Evolutionary conservation across 768 basidiomycete species (phyloP), one percentile per base, ranked within the genome.

Genomic region (Postia placenta): DNA sequence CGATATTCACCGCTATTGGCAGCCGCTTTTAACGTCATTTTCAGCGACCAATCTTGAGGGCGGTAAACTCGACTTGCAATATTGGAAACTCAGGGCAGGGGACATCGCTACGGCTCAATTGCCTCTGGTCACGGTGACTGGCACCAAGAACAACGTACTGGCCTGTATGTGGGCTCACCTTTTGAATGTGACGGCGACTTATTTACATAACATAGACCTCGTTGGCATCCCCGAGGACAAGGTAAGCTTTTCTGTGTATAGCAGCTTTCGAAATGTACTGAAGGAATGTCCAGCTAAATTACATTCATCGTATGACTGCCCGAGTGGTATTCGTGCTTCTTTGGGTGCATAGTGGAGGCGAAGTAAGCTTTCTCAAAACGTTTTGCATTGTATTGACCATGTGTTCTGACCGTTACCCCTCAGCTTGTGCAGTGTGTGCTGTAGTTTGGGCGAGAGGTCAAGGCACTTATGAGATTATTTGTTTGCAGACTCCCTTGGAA

Each of bases 121-220:
- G 0, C 76, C 80, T 1, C 66, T 85, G n/a, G 66, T 83, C 56
- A 69, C 74, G 14, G 80, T 73, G 2, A 70, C 84, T 23, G 80
- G 79, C 1, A 78, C 76, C 52, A 78, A 78, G 65, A 83, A 85
- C 61, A 83, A 83, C 48, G 58, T 80, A 22, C 63, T 79, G 27
- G 59, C 67, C 1, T 59, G 71, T 72, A 53, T 15, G 71, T 14
- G 12, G 1, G 9, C 35, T 9, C 28, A 33, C 23, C 33, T 20
- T 19, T 36, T 23, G 17, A 1, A 30, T 14, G 1, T 25, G 23
- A 20, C 20, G 22, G 11, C 11, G 20, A n/a, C 20, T 35, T 43
- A 17, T n/a, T n/a, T 15, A 15, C 30, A 33, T 33, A 33, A 33
- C 15, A 28, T 50, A 81, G 78, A 69, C 27, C 56, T 80, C 27